phyloP scores from a whole-genome alignment of 495 filamentous ascomycete genomes.

The Lichenothelia convexa region DNA sequence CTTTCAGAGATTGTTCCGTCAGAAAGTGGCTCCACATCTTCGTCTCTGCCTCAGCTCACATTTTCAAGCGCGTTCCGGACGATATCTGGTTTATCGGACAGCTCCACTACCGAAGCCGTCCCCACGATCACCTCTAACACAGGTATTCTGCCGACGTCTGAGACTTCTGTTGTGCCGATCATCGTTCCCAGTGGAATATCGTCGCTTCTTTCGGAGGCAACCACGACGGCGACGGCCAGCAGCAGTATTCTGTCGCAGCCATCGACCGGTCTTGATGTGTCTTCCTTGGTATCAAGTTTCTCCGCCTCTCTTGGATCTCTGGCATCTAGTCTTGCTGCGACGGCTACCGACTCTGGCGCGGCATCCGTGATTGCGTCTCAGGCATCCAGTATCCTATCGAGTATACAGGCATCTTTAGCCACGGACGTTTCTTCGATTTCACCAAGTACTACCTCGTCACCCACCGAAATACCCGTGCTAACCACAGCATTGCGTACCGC shows the following conservation, averaged over 20 bases:
- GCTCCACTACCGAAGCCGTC: too few relatives aligned
- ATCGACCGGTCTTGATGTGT: constrained; percentile 1
- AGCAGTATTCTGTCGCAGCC: neutral
- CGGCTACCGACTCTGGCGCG: constrained; percentile 9
- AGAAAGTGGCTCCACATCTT: too few relatives aligned
- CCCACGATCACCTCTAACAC: neutral
- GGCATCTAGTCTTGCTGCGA: constrained; percentile 1
- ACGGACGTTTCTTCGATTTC: constrained; percentile 5
- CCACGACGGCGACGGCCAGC: neutral
- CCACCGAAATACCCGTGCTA: neutral
- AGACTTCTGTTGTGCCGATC: neutral
- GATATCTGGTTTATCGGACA: too few relatives aligned
- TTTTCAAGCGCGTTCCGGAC: too few relatives aligned
- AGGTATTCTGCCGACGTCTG: constrained; percentile 1
- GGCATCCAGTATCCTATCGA: constrained; percentile 8
- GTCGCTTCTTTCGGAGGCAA: neutral
- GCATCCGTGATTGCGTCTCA: constrained; percentile 6
- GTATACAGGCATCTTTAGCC: constrained; percentile 4
- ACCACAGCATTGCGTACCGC: neutral
- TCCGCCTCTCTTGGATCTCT: constrained; percentile 1
- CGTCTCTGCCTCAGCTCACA: too few relatives aligned
- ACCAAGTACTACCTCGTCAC: neutral
- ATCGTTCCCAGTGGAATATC: constrained; percentile 2
- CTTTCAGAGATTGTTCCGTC: too few relatives aligned
- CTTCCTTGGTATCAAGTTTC: neutral